These are phyloP conservation scores for Mucor lusitanicus DNA, from an alignment of 371 early-diverging fungal genomes.

Conservation along the genomic window DNA sequence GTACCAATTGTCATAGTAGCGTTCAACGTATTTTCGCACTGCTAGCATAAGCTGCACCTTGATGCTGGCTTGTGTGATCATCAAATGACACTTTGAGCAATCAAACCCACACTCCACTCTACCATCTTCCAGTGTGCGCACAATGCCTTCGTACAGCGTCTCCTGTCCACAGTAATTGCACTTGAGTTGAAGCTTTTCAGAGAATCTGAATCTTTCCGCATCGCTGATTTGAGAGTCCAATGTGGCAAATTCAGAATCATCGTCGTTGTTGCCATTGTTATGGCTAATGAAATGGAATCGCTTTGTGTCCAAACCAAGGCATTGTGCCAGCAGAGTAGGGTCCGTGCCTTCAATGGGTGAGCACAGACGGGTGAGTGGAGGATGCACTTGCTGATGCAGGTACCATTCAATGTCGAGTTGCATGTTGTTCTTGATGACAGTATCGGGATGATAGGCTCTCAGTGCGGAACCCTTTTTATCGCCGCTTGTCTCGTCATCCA, in stretches of 20 bases:
- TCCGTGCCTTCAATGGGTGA: conserved; percentile 91
- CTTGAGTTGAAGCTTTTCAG: conserved; percentile 56
- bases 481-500: conserved; percentile 42
- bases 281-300: conserved; percentile 54
- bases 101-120: conserved; percentile 43
- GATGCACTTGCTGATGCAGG: conserved; percentile 94
- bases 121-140: conserved; percentile 26
- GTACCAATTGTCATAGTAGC: conserved; percentile 73
- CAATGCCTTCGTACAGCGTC: conserved; percentile 60
- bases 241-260: conserved; percentile 67
- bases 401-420: conserved; percentile 95
- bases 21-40: conserved; percentile 68
- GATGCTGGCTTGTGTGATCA: conserved; percentile 45
- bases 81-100: conserved; percentile 64
- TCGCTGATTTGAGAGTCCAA: conserved; percentile 84
- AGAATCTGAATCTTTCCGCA: conserved; percentile 80
- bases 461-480: conserved; percentile 65
- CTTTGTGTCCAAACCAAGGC: conserved; percentile 78
- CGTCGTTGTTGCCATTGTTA: conserved; percentile 29
- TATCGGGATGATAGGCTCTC: conserved; percentile 91
- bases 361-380: conserved; percentile 91
- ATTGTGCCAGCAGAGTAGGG: conserved; percentile 77
- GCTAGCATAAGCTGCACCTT: conserved; percentile 62
- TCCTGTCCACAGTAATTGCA: conserved; percentile 69
- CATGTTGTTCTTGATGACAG: conserved; percentile 65